Evolutionary conservation across 78 protist species (phyloP).

Genomic region (Kipferlia bialata): DNA sequence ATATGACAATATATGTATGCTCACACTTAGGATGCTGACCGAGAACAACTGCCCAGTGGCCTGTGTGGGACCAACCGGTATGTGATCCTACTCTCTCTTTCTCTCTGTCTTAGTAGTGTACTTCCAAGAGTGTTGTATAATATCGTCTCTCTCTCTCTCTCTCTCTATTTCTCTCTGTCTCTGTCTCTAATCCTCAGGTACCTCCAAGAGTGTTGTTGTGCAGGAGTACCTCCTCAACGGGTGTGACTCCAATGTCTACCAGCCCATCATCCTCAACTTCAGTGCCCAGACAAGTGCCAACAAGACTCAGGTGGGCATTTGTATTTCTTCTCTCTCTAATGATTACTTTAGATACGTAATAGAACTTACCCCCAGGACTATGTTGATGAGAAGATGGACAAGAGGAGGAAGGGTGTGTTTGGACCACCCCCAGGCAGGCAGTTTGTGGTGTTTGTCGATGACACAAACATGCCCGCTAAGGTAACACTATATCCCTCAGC

Average conservation of each 20-base stretch:
- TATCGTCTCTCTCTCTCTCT: too few species aligned
- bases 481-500: too few species aligned
- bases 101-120: neutral
- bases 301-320: too few species aligned
- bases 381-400: slow-evolving; percentile 42
- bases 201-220: neutral
- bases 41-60: slow-evolving; percentile 13
- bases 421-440: slow-evolving; percentile 52
- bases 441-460: slow-evolving; percentile 56
- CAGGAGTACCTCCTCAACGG: neutral
- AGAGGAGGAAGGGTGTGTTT: slow-evolving; percentile 36
- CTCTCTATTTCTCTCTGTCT: too few species aligned
- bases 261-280: slow-evolving; percentile 33
- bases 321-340: too few species aligned
- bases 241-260: neutral
- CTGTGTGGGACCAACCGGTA: slow-evolving; percentile 68
- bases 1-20: too few species aligned
- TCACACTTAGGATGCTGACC: too few species aligned
- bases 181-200: too few species aligned
- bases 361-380: too few species aligned
- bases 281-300: slow-evolving; percentile 58
- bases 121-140: neutral
- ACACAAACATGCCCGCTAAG: slow-evolving; percentile 65
- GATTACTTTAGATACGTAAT: too few species aligned
- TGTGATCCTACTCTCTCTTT: slow-evolving; percentile 58